Evolutionary conservation across 1,139 yeast species (phyloP).

Genomic region (Hemisphaericaspora lyxosophila): DNA sequence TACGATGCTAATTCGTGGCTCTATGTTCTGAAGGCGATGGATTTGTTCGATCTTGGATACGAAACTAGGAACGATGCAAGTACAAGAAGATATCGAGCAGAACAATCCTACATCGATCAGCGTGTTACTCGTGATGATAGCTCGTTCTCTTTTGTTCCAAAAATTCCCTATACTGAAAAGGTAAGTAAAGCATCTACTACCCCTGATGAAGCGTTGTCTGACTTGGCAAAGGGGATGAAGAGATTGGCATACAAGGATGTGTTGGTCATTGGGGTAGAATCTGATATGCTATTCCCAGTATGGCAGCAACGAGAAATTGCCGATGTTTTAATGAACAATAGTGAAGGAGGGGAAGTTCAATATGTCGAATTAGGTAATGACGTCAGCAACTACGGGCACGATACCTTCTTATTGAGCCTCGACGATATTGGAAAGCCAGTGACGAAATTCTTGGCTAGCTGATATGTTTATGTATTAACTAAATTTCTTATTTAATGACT

Average conservation of each 20-base stretch:
- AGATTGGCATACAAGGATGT: slow-evolving; percentile 64
- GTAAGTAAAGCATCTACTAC: slow-evolving; percentile 35
- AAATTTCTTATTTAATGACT: slow-evolving; percentile 3
- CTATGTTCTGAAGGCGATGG: slow-evolving; percentile 93
- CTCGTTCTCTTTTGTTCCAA: slow-evolving; percentile 39
- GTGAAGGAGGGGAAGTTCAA: slow-evolving; percentile 35
- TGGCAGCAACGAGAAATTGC: slow-evolving; percentile 92
- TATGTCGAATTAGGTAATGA: slow-evolving; percentile 77
- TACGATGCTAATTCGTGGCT: slow-evolving; percentile 89
- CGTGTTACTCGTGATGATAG: slow-evolving; percentile 1
- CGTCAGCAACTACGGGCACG: slow-evolving; percentile 83
- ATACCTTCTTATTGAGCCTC: slow-evolving; percentile 77
- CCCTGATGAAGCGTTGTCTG: slow-evolving; percentile 56
- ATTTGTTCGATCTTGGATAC: slow-evolving; percentile 77
- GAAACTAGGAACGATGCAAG: slow-evolving; percentile 45
- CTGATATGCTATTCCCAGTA: slow-evolving; percentile 87
- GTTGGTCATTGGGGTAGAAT: slow-evolving; percentile 84
- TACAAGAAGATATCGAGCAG: slow-evolving; percentile 38
- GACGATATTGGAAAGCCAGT: slow-evolving; percentile 82
- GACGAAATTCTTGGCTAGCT: slow-evolving; percentile 47
- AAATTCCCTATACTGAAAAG: slow-evolving; percentile 56
- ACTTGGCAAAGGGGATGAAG: slow-evolving; percentile 64
- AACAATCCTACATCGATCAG: slow-evolving; percentile 19
- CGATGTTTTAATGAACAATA: slow-evolving; percentile 48
- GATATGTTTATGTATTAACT: not conserved